phyloP scores from a whole-genome alignment of 2,329 filamentous ascomycete genomes.

The Stagonosporopsis cucurbitacearum region DNA sequence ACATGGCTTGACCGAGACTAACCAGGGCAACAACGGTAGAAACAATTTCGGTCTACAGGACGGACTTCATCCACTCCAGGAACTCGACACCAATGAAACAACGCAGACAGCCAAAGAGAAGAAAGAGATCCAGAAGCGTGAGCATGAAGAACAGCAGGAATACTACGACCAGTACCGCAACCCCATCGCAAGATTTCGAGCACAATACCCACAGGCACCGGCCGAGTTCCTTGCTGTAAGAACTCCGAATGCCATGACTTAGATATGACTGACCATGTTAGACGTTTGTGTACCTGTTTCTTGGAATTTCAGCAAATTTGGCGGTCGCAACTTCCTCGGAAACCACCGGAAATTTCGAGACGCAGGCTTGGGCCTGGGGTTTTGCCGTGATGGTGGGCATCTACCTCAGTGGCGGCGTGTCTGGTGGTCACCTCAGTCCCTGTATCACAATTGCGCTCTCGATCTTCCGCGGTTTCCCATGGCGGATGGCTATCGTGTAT shows the following conservation, averaged over 20 bases:
- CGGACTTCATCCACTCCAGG: slow-evolving; percentile 49
- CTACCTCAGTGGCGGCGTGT: slow-evolving; percentile 55
- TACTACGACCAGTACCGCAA: slow-evolving; percentile 60
- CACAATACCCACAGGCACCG: slow-evolving; percentile 60
- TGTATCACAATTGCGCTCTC: slow-evolving; percentile 53
- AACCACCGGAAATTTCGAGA: slow-evolving; percentile 42
- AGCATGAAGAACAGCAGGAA: slow-evolving; percentile 55
- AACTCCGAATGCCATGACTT: background rate
- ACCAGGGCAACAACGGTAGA: slow-evolving; percentile 19
- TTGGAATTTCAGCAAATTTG: slow-evolving; percentile 60
- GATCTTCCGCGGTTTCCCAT: slow-evolving; percentile 66
- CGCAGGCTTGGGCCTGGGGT: slow-evolving; percentile 56
- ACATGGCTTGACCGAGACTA: slow-evolving; percentile 27
- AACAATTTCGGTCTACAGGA: slow-evolving; percentile 54
- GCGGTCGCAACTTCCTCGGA: slow-evolving; percentile 57
- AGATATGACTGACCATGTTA: slow-evolving; percentile 31
- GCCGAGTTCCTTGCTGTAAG: slow-evolving; percentile 60
- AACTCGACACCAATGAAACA: slow-evolving; percentile 34
- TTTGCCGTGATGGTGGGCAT: slow-evolving; percentile 61
- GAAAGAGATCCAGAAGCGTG: slow-evolving; percentile 47
- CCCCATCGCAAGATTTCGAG: slow-evolving; percentile 59
- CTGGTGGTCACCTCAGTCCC: slow-evolving; percentile 58
- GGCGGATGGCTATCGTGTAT: slow-evolving; percentile 59
- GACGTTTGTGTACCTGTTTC: slow-evolving; percentile 41
- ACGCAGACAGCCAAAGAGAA: slow-evolving; percentile 44